Percentiles rank a stretch among this genome's conserved stretches.
Evolutionary conservation across 768 basidiomycete genomes (phyloP).

Genomic region (Russula sp.): DNA sequence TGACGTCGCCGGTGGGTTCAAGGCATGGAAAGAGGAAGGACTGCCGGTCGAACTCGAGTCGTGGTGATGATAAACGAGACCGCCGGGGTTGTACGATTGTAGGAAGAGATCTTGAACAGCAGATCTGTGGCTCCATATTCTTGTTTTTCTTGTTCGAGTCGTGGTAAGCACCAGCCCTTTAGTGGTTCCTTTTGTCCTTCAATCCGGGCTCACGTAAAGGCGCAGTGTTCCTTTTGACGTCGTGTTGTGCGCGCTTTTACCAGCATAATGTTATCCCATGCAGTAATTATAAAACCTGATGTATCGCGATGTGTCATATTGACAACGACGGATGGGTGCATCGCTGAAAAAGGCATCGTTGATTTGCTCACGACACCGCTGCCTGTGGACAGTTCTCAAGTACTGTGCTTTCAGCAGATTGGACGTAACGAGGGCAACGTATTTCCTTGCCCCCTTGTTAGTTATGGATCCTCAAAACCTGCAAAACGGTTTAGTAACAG

Average conservation of each 20-base stretch:
- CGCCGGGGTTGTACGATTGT: not conserved
- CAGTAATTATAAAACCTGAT: not conserved
- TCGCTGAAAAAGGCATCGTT: not conserved
- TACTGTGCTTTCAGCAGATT: too few species aligned
- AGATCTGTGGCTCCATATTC: not conserved
- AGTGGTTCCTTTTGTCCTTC: too few species aligned
- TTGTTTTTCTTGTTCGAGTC: not conserved
- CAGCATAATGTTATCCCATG: not conserved
- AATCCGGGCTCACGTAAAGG: not conserved
- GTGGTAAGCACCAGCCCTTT: not conserved
- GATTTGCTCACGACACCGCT: too few species aligned
- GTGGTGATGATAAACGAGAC: not conserved
- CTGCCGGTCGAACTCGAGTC: conserved; percentile 37
- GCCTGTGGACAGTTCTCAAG: too few species aligned
- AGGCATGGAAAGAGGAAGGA: conserved; percentile 62
- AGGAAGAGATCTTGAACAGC: not conserved
- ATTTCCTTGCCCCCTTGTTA: too few species aligned
- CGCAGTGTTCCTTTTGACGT: not conserved
- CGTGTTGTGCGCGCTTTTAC: too few species aligned
- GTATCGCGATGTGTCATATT: not conserved
- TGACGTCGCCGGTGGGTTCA: conserved; percentile 68
- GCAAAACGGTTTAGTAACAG: too few species aligned
- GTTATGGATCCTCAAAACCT: too few species aligned
- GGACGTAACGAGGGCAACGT: too few species aligned
- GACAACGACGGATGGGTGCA: not conserved